Conservation (phyloP, 495 filamentous ascomycete species). For the Tetracladium setigerum region DNA sequence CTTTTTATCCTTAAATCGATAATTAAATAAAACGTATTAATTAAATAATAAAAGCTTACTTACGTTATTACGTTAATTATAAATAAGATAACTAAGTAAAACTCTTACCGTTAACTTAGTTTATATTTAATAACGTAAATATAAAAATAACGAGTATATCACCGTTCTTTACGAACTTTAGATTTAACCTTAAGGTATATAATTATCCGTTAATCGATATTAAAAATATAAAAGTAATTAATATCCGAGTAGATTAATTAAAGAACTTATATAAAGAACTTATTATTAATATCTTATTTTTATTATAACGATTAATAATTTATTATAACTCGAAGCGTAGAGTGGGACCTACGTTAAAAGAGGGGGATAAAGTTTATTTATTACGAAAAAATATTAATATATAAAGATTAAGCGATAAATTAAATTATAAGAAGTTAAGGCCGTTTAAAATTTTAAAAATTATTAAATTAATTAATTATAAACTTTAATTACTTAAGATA, state of each 20-base stretch:
- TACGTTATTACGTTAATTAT: conserved; percentile 4
- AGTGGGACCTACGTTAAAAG: conserved; percentile 13
- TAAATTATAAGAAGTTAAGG: conserved; percentile 18
- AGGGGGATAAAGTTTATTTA: conserved; percentile 24
- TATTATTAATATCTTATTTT: conserved; percentile 16
- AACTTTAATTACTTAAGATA: conserved; percentile 1
- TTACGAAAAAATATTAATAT: conserved; percentile 21
- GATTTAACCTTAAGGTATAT: conserved; percentile 10
- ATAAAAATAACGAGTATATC: neutral
- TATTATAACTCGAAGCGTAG: conserved; percentile 10
- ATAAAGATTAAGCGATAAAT: conserved; percentile 20
- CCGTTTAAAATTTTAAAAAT: conserved; percentile 4
- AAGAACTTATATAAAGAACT: conserved; percentile 11
- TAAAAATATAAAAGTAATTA: neutral
- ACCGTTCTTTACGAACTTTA: conserved; percentile 7
- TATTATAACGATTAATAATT: conserved; percentile 6
- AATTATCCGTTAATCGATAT: neutral
- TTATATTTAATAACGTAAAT: neutral
- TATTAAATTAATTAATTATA: conserved; percentile 2
- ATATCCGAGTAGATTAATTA: conserved; percentile 3
- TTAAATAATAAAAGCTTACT: neutral
- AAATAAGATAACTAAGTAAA: conserved; percentile 2
- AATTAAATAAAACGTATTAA: neutral
- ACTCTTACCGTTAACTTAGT: neutral
- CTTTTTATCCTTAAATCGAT: neutral